Conservation (phyloP, 176 grass and related monocot genomes). For the Hordeum marinum region DNA sequence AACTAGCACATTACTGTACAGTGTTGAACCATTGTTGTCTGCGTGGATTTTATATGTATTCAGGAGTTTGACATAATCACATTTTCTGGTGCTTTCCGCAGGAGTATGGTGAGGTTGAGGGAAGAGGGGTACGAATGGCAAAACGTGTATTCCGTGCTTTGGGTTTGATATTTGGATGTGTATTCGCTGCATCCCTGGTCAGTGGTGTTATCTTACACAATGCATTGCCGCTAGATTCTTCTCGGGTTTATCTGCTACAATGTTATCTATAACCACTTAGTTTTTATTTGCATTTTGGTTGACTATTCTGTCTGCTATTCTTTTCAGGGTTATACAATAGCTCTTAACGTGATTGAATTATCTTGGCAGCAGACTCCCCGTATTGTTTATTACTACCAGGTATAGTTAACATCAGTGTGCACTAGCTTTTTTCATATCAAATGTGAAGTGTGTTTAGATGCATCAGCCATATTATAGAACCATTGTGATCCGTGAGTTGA, state of each 20-base stretch:
- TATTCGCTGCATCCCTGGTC: slow-evolving; percentile 69
- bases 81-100: slow-evolving; percentile 31
- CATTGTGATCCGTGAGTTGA: neutral
- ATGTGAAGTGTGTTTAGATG: neutral
- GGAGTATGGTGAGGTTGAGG: slow-evolving; percentile 95
- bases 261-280: neutral
- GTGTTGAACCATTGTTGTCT: neutral
- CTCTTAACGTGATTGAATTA: slow-evolving; percentile 37
- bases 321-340: slow-evolving; percentile 49
- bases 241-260: neutral
- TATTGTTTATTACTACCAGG: slow-evolving; percentile 70
- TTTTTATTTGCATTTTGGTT: slow-evolving; percentile 11
- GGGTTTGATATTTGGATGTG: slow-evolving; percentile 81
- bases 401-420: slow-evolving; percentile 9
- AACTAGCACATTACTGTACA: neutral
- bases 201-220: neutral
- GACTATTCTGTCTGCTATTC: neutral
- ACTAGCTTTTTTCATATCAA: neutral
- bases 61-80: neutral
- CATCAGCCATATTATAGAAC: neutral
- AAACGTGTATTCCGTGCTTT: slow-evolving; percentile 84
- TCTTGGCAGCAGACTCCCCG: slow-evolving; percentile 38
- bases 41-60: slow-evolving; percentile 4
- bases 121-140: slow-evolving; percentile 80
- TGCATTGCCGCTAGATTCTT: neutral